Base-by-base conservation (phyloP, 345 rosid genomes). In the Balakata baccata region DNA sequence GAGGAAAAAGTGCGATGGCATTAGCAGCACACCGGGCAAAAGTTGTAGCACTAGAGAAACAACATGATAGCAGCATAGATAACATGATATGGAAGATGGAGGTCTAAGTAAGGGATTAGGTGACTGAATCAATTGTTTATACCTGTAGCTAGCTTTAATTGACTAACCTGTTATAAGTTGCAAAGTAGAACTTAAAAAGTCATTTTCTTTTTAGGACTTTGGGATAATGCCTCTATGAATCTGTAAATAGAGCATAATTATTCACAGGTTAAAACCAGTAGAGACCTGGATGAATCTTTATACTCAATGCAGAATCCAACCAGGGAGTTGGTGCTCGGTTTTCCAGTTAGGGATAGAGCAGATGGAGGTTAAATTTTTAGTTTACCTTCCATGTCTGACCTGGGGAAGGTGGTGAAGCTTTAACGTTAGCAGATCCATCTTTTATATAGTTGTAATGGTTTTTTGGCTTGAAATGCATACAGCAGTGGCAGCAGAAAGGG, bases 41-140 rank as follows among this genome's bases (percentile, higher is more conserved):
- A 85, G 87, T 93, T 74, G 90, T 88, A 5, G 87, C 98, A 67
- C 75, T 91, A 75, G 94, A 89, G 84, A 86, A 83, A 6, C 79
- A 83, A 43, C 80, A 64, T 45, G 82, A 78, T 67, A 47, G 66
- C 60, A 12, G 76, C 77, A 64, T 68, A 25, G 82, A 76, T 68
- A 82, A 71, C 77, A 79, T 71, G 84, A 79, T 74, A 20, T 81
- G 87, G 86, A 81, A 75, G 87, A 77, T 78, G 84, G 89, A 85
- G 69, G 77, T 86, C 70, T 83, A 66, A 81, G 74, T 41, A 64
- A 73, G 54, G 70, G 72, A 75, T 62, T 34, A 29, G 34, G 34
- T 68, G 85, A 70, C 52, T 66, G 66, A 61, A 72, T 68, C 70
- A 86, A 84, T 74, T 85, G 89, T 82, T 85, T 74, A 85, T 85